Evolutionary conservation across 257 asterid species (phyloP), one percentile per base, ranked within the genome.

Genomic region (Schizonepeta tenuifolia): DNA sequence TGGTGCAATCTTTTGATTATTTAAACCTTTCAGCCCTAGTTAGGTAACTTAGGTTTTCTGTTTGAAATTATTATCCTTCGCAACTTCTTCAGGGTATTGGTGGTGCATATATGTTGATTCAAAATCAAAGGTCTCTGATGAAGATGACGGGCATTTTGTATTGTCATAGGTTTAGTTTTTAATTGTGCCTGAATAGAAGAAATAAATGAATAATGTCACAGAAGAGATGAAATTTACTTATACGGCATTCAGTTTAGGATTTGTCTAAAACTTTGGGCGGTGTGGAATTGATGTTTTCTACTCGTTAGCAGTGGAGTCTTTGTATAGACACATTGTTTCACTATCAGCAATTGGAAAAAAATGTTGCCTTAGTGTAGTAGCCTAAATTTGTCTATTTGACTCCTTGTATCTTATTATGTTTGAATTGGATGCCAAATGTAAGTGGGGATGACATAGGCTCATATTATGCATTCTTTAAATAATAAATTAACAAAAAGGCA

Each of bases 241-340:
- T 1, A 13, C 21, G 9, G 36, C 33, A 5, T 20, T 6, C 12
- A 15, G 20, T 5, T 51, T 41, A n/a, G 22, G 1, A 1, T 41
- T 36, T 61, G 24, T 21, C 12, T 50, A 17, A 38, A 10, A 15
- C 6, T 21, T 46, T 46, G 11, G 41, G 22, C 10, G 12, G 15
- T 21, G 8, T 54, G 58, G 65, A 35, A 74, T 31, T 28, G 13
- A 31, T 65, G 46, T 59, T 51, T 36, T 60, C 9, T 61, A 18
- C 28, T 44, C 44, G 14, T 9, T 47, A 28, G 20, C 18, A 17
- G 31, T 5, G 5, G 21, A 44, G 8, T 9, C 22, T n/a, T 62
- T 21, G 9, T 56, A n/a, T 7, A 17, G 18, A 38, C 33, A 47
- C 9, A 14, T 3, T 53, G 28, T 41, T 65, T 35, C 36, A 31